Evolutionary conservation across 2,329 filamentous ascomycete species (phyloP).

Genomic region (Leptographium wingfieldii): DNA sequence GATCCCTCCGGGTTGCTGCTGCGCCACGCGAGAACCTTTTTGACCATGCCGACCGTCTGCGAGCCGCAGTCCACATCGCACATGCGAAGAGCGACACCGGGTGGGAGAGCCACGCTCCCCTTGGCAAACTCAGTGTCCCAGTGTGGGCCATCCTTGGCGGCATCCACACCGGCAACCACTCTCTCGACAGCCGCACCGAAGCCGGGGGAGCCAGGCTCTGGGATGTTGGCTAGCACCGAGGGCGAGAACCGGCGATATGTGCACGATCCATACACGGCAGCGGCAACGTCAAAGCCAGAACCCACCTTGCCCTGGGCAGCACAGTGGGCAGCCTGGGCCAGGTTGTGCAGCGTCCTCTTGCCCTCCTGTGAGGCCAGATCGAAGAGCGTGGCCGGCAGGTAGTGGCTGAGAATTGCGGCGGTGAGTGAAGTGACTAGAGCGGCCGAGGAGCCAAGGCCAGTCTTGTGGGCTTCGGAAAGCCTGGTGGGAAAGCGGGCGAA

Average conservation of each 20-base stretch:
- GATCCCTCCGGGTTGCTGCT: constrained; percentile 51
- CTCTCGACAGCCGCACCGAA: constrained; percentile 55
- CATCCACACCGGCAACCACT: constrained; percentile 46
- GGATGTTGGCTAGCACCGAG: constrained; percentile 51
- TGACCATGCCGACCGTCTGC: constrained; percentile 92
- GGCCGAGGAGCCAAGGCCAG: constrained; percentile 86
- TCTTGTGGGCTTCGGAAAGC: constrained; percentile 77
- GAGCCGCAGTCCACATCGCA: constrained; percentile 93
- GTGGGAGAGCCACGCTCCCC: constrained; percentile 56
- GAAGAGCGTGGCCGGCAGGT: constrained; percentile 47
- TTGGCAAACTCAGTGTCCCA: constrained; percentile 77
- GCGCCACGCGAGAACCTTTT: constrained; percentile 76
- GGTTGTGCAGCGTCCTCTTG: constrained; percentile 65
- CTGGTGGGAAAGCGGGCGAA: constrained; percentile 71
- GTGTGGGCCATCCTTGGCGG: constrained; percentile 23
- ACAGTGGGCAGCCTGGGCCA: constrained; percentile 87
- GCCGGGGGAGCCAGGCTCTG: constrained; percentile 49
- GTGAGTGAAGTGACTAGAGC: constrained; percentile 84
- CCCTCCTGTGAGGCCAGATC: constrained; percentile 42
- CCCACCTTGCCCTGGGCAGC: constrained; percentile 95
- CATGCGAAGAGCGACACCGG: constrained; percentile 70
- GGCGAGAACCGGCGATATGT: constrained; percentile 90
- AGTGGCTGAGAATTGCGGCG: constrained; percentile 63
- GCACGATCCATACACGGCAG: constrained; percentile 84
- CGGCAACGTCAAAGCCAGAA: constrained; percentile 88